Evolutionary conservation across 768 basidiomycete genomes (phyloP).

Genomic region (Tulasnella sp.): DNA sequence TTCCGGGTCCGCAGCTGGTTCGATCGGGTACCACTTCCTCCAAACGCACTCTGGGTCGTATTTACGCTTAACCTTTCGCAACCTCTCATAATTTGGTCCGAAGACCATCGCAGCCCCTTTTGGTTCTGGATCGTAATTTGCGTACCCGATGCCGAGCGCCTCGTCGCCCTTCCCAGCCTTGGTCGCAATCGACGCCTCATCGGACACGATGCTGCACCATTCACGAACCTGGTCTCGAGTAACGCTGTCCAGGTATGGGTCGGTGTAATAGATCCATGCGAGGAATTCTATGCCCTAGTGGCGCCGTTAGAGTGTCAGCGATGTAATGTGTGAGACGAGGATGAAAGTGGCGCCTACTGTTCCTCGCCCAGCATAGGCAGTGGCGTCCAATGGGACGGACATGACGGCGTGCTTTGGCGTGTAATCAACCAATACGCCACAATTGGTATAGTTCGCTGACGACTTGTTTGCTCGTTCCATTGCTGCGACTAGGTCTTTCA

Average conservation of each 20-base stretch:
- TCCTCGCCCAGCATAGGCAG: not conserved
- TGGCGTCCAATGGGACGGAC: not conserved
- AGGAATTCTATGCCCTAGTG: not conserved
- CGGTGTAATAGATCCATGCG: conserved; percentile 2
- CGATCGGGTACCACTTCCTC: conserved; percentile 41
- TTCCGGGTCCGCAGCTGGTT: conserved; percentile 36
- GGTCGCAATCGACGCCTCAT: not conserved
- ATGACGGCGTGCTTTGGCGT: not conserved
- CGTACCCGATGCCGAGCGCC: conserved; percentile 1
- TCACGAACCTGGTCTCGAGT: not conserved
- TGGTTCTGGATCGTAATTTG: not conserved
- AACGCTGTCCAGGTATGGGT: not conserved
- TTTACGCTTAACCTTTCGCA: conserved; percentile 42
- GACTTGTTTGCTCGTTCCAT: not conserved
- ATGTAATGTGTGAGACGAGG: not conserved
- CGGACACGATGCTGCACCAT: conserved; percentile 15
- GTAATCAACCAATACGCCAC: conserved; percentile 15
- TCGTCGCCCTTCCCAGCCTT: conserved; percentile 2
- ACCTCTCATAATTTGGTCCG: conserved; percentile 41
- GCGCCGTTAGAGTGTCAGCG: not conserved
- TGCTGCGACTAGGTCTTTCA: conserved; percentile 5
- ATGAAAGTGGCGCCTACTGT: not conserved
- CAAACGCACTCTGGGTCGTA: conserved; percentile 46
- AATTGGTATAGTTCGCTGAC: not conserved
- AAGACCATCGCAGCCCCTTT: conserved; percentile 41